phyloP scores from a whole-genome alignment of 2,329 filamentous ascomycete genomes.

The Cladosporium sp. region DNA sequence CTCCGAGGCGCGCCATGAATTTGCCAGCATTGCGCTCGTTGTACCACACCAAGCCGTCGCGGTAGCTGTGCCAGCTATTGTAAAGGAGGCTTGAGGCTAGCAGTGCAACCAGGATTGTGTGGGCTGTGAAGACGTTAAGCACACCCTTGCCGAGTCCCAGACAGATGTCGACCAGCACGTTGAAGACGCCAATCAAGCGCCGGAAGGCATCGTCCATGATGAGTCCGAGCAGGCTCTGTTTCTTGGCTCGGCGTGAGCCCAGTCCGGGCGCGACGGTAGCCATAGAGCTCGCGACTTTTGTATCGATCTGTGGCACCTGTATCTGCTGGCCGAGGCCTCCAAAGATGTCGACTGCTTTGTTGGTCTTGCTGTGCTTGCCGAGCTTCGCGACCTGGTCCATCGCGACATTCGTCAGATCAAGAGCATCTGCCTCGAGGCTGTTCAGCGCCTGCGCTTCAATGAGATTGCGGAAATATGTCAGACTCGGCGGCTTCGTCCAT shows the following conservation, averaged over 20 bases:
- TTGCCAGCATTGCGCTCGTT: constrained; percentile 71
- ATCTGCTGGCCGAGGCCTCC: constrained; percentile 68
- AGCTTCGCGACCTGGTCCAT: constrained; percentile 74
- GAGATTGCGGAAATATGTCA: constrained; percentile 44
- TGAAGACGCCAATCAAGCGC: constrained; percentile 22
- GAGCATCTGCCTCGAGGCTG: constrained; percentile 67
- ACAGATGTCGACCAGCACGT: constrained; percentile 41
- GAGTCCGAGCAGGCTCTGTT: constrained; percentile 23
- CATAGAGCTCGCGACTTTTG: constrained; percentile 4
- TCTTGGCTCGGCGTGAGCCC: constrained; percentile 14
- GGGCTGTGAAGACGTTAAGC: constrained; percentile 45
- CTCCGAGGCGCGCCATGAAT: constrained; percentile 78
- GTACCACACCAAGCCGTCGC: constrained; percentile 76
- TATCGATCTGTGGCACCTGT: constrained; percentile 49
- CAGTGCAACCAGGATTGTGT: constrained; percentile 68
- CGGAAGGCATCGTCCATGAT: constrained; percentile 28
- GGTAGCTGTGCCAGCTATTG: constrained; percentile 72
- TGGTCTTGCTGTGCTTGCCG: constrained; percentile 68
- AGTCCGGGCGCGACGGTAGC: constrained; percentile 11
- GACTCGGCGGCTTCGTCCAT: constrained; percentile 59
- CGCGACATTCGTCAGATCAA: constrained; percentile 70
- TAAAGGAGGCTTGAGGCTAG: constrained; percentile 65
- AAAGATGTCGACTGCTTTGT: constrained; percentile 74
- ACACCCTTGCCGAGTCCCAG: constrained; percentile 29
- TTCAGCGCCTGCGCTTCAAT: constrained; percentile 66